These are phyloP conservation scores for Heliocybe sulcata DNA, from an alignment of 1,284 basidiomycete species.

Conservation along the genomic window DNA sequence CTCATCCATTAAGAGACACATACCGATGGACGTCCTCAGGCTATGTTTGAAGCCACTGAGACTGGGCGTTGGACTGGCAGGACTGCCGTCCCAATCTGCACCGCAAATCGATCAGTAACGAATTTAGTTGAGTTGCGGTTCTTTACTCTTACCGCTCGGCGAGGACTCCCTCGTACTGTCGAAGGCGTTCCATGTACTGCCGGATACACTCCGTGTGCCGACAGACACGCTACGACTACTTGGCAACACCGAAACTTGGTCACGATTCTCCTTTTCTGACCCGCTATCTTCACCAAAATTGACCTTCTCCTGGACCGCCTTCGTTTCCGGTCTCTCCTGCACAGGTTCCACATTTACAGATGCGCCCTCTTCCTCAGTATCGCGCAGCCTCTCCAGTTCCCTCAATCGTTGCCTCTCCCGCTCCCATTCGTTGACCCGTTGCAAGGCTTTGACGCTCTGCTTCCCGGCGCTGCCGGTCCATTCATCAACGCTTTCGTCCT, in stretches of 20 bases:
- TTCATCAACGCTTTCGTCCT: slow-evolving; percentile 8
- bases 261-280: slow-evolving; percentile 5
- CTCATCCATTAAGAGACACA: slow-evolving; percentile 10
- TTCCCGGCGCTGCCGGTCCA: slow-evolving; percentile 18
- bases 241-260: neutral
- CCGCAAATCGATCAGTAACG: neutral
- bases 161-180: neutral
- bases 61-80: neutral
- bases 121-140: neutral
- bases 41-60: slow-evolving; percentile 49
- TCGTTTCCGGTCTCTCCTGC: slow-evolving; percentile 4
- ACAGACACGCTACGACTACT: neutral
- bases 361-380: slow-evolving; percentile 6
- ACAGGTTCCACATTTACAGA: slow-evolving; percentile 5
- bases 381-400: slow-evolving; percentile 13
- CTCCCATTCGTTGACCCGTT: slow-evolving; percentile 53
- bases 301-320: slow-evolving; percentile 7
- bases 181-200: neutral
- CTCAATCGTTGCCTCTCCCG: slow-evolving; percentile 41
- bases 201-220: neutral
- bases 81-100: neutral
- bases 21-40: slow-evolving; percentile 66
- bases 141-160: neutral
- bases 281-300: slow-evolving; percentile 1
- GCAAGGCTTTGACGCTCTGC: slow-evolving; percentile 38